phyloP scores from a whole-genome alignment of 352 stramenopile genomes.

The Globisporangium paddicum region DNA sequence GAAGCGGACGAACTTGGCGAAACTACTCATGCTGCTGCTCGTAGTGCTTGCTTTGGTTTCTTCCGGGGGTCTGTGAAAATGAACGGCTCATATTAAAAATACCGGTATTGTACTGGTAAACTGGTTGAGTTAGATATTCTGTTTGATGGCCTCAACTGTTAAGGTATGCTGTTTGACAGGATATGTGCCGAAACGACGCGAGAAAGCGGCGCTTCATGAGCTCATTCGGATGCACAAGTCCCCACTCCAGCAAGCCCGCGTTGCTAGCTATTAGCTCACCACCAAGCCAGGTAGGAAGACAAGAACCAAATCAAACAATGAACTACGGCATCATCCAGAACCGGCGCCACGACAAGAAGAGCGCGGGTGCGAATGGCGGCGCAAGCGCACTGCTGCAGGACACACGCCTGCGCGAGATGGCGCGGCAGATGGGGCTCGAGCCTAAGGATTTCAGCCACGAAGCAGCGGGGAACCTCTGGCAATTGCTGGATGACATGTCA shows the following conservation, averaged over 20 bases:
- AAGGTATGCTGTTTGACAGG: background rate
- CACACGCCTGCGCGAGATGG: constrained; percentile 67
- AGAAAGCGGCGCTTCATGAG: background rate
- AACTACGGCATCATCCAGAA: constrained; percentile 88
- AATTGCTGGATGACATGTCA: constrained; percentile 70
- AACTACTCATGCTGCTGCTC: constrained; percentile 18
- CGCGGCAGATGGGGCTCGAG: constrained; percentile 78
- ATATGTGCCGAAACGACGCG: constrained; percentile 3
- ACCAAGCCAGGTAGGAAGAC: background rate
- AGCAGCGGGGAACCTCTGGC: constrained; percentile 66
- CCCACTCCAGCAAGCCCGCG: no score
- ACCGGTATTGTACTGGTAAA: no score
- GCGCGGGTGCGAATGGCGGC: constrained; percentile 8
- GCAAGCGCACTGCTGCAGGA: constrained; percentile 45
- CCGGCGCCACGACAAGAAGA: constrained; percentile 33
- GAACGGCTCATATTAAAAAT: no score
- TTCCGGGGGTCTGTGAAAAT: no score
- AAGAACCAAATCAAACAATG: constrained; percentile 23
- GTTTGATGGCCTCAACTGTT: no score
- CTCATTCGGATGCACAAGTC: no score
- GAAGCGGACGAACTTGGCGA: constrained; percentile 78
- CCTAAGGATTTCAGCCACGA: constrained; percentile 61
- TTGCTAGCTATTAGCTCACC: background rate
- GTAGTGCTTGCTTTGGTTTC: background rate
- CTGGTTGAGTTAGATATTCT: no score